phyloP scores from a whole-genome alignment of 2,329 filamentous ascomycete genomes.

The Epichloe sp. region DNA sequence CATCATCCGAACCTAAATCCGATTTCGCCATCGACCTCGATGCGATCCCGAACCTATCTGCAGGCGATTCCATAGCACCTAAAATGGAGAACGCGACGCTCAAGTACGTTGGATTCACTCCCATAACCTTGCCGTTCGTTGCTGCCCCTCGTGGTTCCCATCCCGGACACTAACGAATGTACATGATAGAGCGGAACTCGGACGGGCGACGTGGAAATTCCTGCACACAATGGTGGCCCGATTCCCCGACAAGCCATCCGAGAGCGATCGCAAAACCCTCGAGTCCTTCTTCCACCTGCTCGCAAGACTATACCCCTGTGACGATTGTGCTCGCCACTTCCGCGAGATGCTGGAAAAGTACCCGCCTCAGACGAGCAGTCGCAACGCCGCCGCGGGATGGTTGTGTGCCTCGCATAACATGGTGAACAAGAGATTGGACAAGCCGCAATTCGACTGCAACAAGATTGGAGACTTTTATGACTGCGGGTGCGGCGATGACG shows the following conservation, averaged over 20 bases:
- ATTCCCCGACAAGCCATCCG: constrained; percentile 49
- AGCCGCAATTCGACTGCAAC: constrained; percentile 50
- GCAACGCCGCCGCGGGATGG: constrained; percentile 53
- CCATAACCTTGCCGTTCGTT: neutral
- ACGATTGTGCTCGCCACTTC: constrained; percentile 57
- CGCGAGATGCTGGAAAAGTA: constrained; percentile 46
- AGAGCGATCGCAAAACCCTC: constrained; percentile 49
- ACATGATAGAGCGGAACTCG: constrained; percentile 43
- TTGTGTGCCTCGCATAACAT: constrained; percentile 55
- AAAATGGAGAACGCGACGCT: constrained; percentile 72
- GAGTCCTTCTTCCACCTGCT: constrained; percentile 54
- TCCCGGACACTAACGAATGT: constrained; percentile 3
- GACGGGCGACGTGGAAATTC: constrained; percentile 56
- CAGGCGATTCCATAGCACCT: constrained; percentile 61
- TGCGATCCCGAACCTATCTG: constrained; percentile 37
- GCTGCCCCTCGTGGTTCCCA: neutral
- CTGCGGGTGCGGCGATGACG: constrained; percentile 55
- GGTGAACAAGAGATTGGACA: constrained; percentile 51
- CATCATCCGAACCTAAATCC: constrained; percentile 11
- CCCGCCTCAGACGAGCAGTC: constrained; percentile 51
- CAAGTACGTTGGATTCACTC: constrained; percentile 40
- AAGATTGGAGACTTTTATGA: constrained; percentile 60
- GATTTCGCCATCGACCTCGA: constrained; percentile 27
- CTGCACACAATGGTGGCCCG: constrained; percentile 59
- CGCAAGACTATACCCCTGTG: constrained; percentile 56